A percentile compares a stretch with the other conserved stretches of the same genome.
These are phyloP conservation scores for Mycena sp. DNA, from an alignment of 1,284 basidiomycete genomes.

Conservation along the genomic window DNA sequence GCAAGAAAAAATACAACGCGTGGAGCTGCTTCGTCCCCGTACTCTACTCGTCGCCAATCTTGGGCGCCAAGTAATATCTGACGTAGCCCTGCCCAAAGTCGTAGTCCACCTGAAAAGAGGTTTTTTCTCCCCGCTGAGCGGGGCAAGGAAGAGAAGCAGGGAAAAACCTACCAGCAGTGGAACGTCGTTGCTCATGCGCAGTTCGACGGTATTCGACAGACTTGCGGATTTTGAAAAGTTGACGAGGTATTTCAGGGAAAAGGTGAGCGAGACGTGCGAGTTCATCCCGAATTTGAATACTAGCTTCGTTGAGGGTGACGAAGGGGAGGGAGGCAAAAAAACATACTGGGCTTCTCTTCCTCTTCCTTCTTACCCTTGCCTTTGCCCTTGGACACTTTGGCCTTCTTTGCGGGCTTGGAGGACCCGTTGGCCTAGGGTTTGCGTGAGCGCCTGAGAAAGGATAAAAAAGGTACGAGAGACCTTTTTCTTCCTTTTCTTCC, in stretches of 20 bases:
- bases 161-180: slow-evolving; percentile 77
- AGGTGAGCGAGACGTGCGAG: slow-evolving; percentile 92
- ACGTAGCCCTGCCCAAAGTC: slow-evolving; percentile 86
- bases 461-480: neutral
- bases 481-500: slow-evolving; percentile 44
- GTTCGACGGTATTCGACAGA: slow-evolving; percentile 76
- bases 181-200: slow-evolving; percentile 89
- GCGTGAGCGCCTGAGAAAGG: neutral
- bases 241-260: slow-evolving; percentile 96
- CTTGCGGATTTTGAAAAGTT: slow-evolving; percentile 96
- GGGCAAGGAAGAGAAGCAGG: slow-evolving; percentile 1
- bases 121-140: neutral
- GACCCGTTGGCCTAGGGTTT: slow-evolving; percentile 23
- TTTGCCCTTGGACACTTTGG: slow-evolving; percentile 54
- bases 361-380: slow-evolving; percentile 61
- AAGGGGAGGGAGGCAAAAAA: slow-evolving; percentile 35
- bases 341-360: slow-evolving; percentile 46
- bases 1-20: slow-evolving; percentile 18
- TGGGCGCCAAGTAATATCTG: slow-evolving; percentile 89
- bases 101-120: slow-evolving; percentile 81
- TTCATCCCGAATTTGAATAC: slow-evolving; percentile 88
- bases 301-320: neutral
- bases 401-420: slow-evolving; percentile 53
- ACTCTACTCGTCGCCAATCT: slow-evolving; percentile 84
- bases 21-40: neutral